Conservation (phyloP, 805 yeast genomes). For the Ogataea methanolica region DNA sequence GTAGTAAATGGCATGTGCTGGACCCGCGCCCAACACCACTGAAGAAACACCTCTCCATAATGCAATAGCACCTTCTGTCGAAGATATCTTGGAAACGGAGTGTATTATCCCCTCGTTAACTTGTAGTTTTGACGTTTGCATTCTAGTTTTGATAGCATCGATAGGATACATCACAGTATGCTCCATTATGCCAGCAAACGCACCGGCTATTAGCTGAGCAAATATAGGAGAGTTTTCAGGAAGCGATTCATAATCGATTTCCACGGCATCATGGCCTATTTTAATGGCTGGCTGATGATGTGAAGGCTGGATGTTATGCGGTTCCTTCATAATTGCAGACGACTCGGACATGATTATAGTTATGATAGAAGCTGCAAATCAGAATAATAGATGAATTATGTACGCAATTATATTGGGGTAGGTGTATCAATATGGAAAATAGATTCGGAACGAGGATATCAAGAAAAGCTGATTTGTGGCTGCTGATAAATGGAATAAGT, state of each 20-base stretch:
- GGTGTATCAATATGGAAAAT: too few relatives aligned
- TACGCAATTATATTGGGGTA: too few relatives aligned
- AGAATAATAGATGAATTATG: too few relatives aligned
- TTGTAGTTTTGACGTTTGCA: conserved; percentile 55
- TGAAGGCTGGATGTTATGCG: background rate
- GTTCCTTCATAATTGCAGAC: background rate
- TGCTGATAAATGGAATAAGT: too few relatives aligned
- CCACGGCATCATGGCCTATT: conserved; percentile 29
- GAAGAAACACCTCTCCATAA: conserved; percentile 94
- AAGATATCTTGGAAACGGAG: conserved; percentile 70
- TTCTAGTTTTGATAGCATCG: conserved; percentile 93
- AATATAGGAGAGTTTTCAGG: conserved; percentile 81
- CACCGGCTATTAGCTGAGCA: conserved; percentile 88
- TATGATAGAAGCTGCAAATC: background rate
- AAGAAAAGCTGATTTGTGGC: too few relatives aligned
- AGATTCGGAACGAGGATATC: too few relatives aligned
- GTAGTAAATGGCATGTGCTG: conserved; percentile 96
- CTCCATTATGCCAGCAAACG: conserved; percentile 99
- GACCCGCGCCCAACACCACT: conserved; percentile 96
- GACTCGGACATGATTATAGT: background rate
- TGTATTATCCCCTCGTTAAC: conserved; percentile 46
- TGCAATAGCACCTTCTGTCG: conserved; percentile 83
- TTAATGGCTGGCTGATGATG: conserved; percentile 4
- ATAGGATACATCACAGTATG: conserved; percentile 96
- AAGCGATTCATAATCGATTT: conserved; percentile 85